A percentile compares a stretch with the other conserved stretches of the same genome.
These are phyloP conservation scores for Catunica adiposa DNA, from an alignment of 2,329 filamentous ascomycete genomes.

Conservation along the genomic window DNA sequence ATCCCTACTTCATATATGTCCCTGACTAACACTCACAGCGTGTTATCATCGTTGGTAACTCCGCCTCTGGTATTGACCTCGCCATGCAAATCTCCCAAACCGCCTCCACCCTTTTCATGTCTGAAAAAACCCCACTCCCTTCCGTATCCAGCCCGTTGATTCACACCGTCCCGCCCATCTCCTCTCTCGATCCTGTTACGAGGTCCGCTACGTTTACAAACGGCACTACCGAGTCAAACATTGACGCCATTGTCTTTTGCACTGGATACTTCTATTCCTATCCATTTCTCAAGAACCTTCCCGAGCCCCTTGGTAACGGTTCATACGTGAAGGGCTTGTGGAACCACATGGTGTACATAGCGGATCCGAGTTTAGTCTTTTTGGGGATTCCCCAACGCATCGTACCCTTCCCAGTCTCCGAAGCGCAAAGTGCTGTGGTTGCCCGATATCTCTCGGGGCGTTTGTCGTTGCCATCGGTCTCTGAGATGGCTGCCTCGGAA, in stretches of 20 bases:
- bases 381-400: constrained; percentile 36
- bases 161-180: constrained; percentile 30
- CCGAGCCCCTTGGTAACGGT: constrained; percentile 35
- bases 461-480: constrained; percentile 30
- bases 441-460: constrained; percentile 41
- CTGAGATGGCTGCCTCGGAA: constrained; percentile 41
- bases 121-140: background rate
- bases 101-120: constrained; percentile 26
- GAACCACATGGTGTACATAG: constrained; percentile 38
- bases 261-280: constrained; percentile 51
- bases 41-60: constrained; percentile 46
- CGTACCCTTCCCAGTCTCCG: constrained; percentile 51
- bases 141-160: constrained; percentile 26
- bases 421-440: constrained; percentile 49
- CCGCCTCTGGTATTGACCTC: constrained; percentile 48
- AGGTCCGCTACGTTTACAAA: constrained; percentile 36
- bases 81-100: constrained; percentile 33
- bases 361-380: constrained; percentile 39
- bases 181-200: constrained; percentile 27
- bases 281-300: constrained; percentile 39
- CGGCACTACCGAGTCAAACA: constrained; percentile 32
- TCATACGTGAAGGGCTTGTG: constrained; percentile 35
- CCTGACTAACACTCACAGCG: constrained; percentile 22
- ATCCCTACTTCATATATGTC: no score
- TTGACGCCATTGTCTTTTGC: constrained; percentile 49